These are phyloP conservation scores for Microbotryomycetes sp. DNA, from an alignment of 1,284 basidiomycete genomes.

Conservation along the genomic window DNA sequence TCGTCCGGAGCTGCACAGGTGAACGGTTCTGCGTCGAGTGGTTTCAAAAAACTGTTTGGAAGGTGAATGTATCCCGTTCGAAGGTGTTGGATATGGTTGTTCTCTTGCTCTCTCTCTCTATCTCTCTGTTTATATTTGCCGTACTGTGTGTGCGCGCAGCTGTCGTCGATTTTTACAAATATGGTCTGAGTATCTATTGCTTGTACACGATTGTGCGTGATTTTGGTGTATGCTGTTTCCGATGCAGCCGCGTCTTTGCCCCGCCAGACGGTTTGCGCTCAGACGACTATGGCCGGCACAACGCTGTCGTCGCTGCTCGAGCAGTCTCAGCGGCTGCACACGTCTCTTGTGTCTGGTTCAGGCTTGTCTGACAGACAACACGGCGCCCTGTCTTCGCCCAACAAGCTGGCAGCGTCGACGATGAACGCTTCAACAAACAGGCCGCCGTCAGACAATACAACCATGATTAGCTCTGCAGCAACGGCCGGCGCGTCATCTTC, in stretches of 20 bases:
- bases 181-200: no score
- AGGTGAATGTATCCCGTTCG: no score
- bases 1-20: no score
- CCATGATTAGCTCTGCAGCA: background rate
- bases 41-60: background rate
- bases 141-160: background rate
- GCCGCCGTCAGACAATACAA: no score
- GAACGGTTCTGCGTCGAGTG: no score
- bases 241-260: background rate
- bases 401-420: slow-evolving; percentile 3
- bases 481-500: slow-evolving; percentile 42
- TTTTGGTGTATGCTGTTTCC: background rate
- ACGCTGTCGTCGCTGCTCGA: slow-evolving; percentile 33
- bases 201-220: background rate
- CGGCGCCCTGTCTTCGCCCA: background rate
- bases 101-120: no score
- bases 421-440: background rate
- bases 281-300: background rate
- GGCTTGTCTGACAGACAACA: background rate
- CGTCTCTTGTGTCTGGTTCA: background rate
- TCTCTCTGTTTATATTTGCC: no score
- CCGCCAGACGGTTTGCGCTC: background rate
- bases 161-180: no score
- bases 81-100: no score
- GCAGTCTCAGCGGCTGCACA: slow-evolving; percentile 34